Conservation (phyloP, 169 alveolate species). For the Plasmodium inui region DNA sequence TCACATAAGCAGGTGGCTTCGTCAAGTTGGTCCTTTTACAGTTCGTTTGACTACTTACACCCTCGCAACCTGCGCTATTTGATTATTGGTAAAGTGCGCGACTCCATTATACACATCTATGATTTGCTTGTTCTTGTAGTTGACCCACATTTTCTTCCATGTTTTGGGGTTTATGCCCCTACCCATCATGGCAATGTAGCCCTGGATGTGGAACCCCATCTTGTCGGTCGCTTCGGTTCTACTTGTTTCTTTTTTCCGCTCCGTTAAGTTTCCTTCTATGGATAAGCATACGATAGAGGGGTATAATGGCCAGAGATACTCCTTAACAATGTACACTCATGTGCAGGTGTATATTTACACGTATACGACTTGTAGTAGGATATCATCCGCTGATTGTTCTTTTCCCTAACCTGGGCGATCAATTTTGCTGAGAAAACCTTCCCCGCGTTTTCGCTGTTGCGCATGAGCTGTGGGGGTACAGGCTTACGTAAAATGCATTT, state of each 20-base stretch:
- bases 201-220: conserved; percentile 87
- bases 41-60: conserved; percentile 64
- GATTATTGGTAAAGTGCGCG: conserved; percentile 80
- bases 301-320: not conserved
- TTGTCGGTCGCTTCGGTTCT: not conserved
- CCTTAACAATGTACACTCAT: not conserved
- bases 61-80: conserved; percentile 82
- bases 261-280: not conserved
- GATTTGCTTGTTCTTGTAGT: conserved; percentile 80
- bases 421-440: not conserved
- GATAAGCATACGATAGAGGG: not conserved
- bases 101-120: conserved; percentile 77
- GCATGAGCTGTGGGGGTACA: not conserved
- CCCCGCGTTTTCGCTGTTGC: not conserved
- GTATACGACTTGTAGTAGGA: not conserved
- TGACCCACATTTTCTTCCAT: conserved; percentile 81
- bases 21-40: not conserved
- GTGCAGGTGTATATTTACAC: conserved; percentile 5
- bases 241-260: not conserved
- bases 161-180: conserved; percentile 85
- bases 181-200: conserved; percentile 84
- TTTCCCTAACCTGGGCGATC: not conserved
- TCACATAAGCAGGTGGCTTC: not conserved
- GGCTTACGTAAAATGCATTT: not conserved
- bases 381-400: not conserved